Evolutionary conservation across 75 land plant genomes (phyloP), one percentile per base, ranked within the genome.

Genomic region (Pinus taeda): DNA sequence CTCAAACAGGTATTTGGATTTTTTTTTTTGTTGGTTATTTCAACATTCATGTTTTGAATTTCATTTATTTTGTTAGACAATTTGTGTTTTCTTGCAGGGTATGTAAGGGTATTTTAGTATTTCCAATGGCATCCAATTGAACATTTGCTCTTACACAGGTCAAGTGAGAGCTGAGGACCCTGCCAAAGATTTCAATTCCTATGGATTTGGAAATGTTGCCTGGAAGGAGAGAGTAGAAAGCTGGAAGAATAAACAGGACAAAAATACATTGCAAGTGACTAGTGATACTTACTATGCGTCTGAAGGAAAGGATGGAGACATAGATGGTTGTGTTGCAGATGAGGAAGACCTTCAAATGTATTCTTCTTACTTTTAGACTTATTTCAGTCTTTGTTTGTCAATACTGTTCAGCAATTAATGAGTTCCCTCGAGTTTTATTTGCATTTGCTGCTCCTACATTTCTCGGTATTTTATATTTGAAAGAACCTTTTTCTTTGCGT

Each of bases 171-270:
- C 81, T 73, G 81, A 81, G 81, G 92, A 89, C 74, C 87, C 91
- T 42, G 71, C 80, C 15, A 91, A 87, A 66, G 96, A 93, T 53
- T 89, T 82, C 45, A 75, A 84, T 73, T 80, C 90, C 15, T 83
- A 88, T 59, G 84, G 90, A 21, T 83, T 87, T 71, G 96, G 96
- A 42, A 90, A 85, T 77, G 89, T 93, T 60, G 92, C 94, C 14
- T 93, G 94, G 96, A 93, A 93, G 75, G 96, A 93, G 75, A 92
- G 96, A 76, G 84, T 93, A 74, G 94, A 93, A 78, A 91, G 88
- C 58, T 93, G 94, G 94, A 91, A 86, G 75, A 81, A 82, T 78
- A 92, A 88, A 84, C 92, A 92, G 64, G 94, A 93, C 3, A 93
- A 92, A 72, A 85, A 76, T 79, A 81, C 56, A 13, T 57, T 79